These are phyloP conservation scores for Yamadazyma sp. DNA, from an alignment of 1,139 yeast species.

Conservation along the genomic window DNA sequence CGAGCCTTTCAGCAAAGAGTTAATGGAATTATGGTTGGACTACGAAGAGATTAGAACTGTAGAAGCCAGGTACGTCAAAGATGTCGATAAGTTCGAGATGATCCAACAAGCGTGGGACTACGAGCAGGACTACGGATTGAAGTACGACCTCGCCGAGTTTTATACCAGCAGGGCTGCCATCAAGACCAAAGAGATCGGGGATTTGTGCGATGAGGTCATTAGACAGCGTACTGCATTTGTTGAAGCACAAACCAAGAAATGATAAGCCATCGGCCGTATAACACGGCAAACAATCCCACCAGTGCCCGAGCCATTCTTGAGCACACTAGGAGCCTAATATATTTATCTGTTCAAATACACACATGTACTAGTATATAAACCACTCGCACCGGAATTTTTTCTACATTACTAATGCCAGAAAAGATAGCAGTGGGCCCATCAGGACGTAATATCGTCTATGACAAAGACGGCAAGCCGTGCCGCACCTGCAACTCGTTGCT, in stretches of 20 bases:
- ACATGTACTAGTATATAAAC: no score
- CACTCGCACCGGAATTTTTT: background rate
- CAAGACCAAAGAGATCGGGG: slow-evolving; percentile 69
- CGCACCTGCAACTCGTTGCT: slow-evolving; percentile 78
- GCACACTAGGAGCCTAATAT: no score
- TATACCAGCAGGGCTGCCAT: slow-evolving; percentile 62
- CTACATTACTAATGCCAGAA: slow-evolving; percentile 9
- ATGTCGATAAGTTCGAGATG: slow-evolving; percentile 92
- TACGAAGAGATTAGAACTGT: slow-evolving; percentile 80
- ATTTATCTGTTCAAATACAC: background rate
- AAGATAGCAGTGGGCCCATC: slow-evolving; percentile 51
- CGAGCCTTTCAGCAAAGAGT: slow-evolving; percentile 59
- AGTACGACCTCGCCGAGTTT: slow-evolving; percentile 66
- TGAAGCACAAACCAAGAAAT: background rate
- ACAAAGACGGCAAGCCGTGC: slow-evolving; percentile 90
- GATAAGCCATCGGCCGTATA: background rate
- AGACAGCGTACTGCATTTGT: slow-evolving; percentile 45
- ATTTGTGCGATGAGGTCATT: slow-evolving; percentile 68
- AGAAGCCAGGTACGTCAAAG: slow-evolving; percentile 91
- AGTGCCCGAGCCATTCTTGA: no score
- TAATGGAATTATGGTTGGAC: slow-evolving; percentile 80
- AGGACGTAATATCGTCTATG: slow-evolving; percentile 75
- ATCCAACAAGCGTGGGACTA: slow-evolving; percentile 89
- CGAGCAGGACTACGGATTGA: slow-evolving; percentile 62
- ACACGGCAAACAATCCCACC: no score